A percentile compares a stretch with the other conserved stretches of the same genome.
These are phyloP conservation scores for Phytophthora macrochlamydospora DNA, from an alignment of 352 stramenopile genomes.

Conservation along the genomic window DNA sequence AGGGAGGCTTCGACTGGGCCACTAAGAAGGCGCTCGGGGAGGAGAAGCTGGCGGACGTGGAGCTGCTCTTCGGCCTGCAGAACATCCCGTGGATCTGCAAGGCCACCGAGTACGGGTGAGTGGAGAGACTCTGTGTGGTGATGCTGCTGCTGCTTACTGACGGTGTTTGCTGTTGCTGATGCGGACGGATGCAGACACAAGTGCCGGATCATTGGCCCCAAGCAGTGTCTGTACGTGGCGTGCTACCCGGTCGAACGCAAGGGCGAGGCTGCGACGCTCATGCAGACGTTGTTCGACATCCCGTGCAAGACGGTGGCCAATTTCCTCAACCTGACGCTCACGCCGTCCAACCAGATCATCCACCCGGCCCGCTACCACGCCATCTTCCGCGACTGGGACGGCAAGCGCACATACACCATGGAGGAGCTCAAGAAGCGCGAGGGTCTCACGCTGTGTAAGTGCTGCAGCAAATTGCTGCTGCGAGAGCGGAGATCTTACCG, in stretches of 20 bases:
- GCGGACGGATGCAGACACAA: conserved; percentile 61
- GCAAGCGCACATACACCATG: conserved; percentile 84
- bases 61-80: conserved; percentile 91
- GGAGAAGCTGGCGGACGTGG: conserved; percentile 56
- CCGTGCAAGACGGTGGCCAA: conserved; percentile 91
- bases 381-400: conserved; percentile 94
- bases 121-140: background rate
- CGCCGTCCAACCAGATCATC: conserved; percentile 94
- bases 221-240: conserved; percentile 91
- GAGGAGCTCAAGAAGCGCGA: conserved; percentile 86
- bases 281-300: conserved; percentile 92
- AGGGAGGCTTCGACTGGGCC: conserved; percentile 94
- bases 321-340: conserved; percentile 94
- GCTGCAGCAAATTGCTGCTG: background rate
- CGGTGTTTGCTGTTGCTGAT: conserved; percentile 12
- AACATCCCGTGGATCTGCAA: conserved; percentile 97
- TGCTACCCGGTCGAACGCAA: conserved; percentile 91
- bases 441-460: conserved; percentile 90
- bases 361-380: conserved; percentile 92
- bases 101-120: conserved; percentile 82
- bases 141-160: background rate
- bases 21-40: conserved; percentile 87
- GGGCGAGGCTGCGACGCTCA: conserved; percentile 70
- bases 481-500: too few relatives aligned
- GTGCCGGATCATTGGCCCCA: conserved; percentile 90